phyloP scores from a whole-genome alignment of 2,329 filamentous ascomycete genomes.

The Trichoderma sp. region DNA sequence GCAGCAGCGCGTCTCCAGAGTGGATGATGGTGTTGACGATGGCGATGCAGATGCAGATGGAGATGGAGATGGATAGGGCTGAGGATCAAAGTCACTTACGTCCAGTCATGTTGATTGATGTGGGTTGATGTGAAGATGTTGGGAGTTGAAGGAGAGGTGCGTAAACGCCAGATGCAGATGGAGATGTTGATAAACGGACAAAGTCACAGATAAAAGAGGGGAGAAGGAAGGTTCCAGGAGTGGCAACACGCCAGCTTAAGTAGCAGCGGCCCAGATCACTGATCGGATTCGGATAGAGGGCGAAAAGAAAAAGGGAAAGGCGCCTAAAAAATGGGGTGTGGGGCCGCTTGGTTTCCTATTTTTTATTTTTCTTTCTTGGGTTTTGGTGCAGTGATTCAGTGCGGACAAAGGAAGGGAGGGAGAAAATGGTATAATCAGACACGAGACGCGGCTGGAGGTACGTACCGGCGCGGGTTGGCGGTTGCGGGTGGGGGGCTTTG shows the following conservation, averaged over 20 bases:
- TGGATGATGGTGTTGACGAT: neutral
- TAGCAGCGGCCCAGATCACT: conserved; percentile 44
- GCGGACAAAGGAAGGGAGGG: neutral
- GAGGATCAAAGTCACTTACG: conserved; percentile 35
- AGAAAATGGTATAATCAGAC: neutral
- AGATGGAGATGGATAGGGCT: neutral
- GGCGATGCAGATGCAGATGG: neutral
- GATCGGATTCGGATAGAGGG: conserved; percentile 36
- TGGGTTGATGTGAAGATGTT: conserved; percentile 18
- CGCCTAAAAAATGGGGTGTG: too few relatives aligned
- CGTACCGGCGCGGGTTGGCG: conserved; percentile 1
- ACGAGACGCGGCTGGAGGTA: neutral
- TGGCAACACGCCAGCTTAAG: conserved; percentile 44
- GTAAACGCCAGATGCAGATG: neutral
- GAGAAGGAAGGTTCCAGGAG: conserved; percentile 26
- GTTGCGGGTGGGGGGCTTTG: neutral
- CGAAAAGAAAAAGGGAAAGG: neutral
- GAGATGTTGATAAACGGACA: conserved; percentile 8
- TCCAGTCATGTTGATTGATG: conserved; percentile 41
- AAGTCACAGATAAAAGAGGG: conserved; percentile 29
- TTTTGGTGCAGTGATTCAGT: neutral
- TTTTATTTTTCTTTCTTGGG: neutral
- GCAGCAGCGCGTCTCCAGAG: neutral
- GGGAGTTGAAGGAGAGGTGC: neutral
- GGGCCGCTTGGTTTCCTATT: neutral